phyloP scores from a whole-genome alignment of 2,329 filamentous ascomycete genomes.

The Blastomyces gilchristii region DNA sequence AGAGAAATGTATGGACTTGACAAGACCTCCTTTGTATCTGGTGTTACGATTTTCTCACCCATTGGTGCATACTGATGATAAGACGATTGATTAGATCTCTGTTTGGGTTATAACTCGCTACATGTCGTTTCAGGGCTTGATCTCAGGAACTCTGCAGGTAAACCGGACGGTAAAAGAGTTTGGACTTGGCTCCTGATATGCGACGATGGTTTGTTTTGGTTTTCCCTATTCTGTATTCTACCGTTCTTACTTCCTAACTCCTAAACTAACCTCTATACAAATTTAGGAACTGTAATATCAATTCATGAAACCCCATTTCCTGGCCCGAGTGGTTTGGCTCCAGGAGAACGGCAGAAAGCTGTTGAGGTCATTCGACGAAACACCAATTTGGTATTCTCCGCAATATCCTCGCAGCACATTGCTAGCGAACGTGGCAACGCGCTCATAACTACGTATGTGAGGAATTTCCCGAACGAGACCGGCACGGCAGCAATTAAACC shows the following conservation, averaged over 20 bases:
- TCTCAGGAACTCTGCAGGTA: slow-evolving; percentile 23
- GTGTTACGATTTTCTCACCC: not conserved
- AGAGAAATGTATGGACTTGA: slow-evolving; percentile 43
- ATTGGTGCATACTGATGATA: slow-evolving; percentile 20
- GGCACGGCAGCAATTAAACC: slow-evolving; percentile 29
- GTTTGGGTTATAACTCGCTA: slow-evolving; percentile 58
- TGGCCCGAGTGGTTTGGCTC: slow-evolving; percentile 33
- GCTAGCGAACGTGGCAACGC: slow-evolving; percentile 39
- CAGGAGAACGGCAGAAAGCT: slow-evolving; percentile 21
- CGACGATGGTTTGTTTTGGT: slow-evolving; percentile 44
- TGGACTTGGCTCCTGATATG: slow-evolving; percentile 66
- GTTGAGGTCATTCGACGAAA: slow-evolving; percentile 43
- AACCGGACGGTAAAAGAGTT: slow-evolving; percentile 44
- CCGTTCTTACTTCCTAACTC: not conserved
- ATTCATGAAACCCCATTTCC: slow-evolving; percentile 53
- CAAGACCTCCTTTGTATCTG: slow-evolving; percentile 5
- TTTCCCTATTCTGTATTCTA: not conserved
- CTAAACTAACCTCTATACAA: slow-evolving; percentile 9
- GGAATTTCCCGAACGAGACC: slow-evolving; percentile 26
- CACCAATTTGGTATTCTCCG: slow-evolving; percentile 50
- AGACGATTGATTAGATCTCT: slow-evolving; percentile 44
- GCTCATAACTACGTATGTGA: slow-evolving; percentile 40
- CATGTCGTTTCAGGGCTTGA: slow-evolving; percentile 39
- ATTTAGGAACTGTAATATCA: slow-evolving; percentile 55
- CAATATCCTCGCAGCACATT: slow-evolving; percentile 47